phyloP scores from a whole-genome alignment of 352 stramenopile species.

The Globisporangium heterothallicum region DNA sequence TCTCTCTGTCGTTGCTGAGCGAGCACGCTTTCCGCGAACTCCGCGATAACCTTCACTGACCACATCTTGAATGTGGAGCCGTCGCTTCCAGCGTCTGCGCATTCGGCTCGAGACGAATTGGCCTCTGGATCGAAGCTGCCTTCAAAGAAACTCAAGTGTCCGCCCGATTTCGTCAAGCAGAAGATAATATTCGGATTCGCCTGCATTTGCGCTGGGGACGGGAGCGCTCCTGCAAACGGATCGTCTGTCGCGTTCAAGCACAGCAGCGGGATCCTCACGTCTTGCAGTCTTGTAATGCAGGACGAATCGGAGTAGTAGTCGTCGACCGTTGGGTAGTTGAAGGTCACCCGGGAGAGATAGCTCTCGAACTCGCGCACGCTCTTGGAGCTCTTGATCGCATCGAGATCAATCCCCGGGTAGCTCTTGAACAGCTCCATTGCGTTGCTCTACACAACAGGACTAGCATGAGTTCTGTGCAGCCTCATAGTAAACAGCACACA shows the following conservation, averaged over 20 bases:
- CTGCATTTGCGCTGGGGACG: conserved; percentile 20
- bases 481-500: too few species aligned
- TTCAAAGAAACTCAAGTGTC: conserved; percentile 71
- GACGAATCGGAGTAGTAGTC: conserved; percentile 59
- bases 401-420: conserved; percentile 37
- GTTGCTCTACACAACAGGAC: conserved; percentile 23
- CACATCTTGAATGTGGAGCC: conserved; percentile 34
- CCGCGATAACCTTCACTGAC: conserved; percentile 39
- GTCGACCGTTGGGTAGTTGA: conserved; percentile 51
- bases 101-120: not conserved
- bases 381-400: conserved; percentile 23
- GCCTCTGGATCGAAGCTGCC: conserved; percentile 14
- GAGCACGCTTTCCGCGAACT: conserved; percentile 51
- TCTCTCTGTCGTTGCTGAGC: conserved; percentile 15
- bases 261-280: conserved; percentile 47
- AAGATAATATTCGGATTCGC: conserved; percentile 62
- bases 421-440: conserved; percentile 43
- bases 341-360: conserved; percentile 47
- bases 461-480: not conserved
- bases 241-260: conserved; percentile 63
- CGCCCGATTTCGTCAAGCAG: conserved; percentile 52
- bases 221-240: conserved; percentile 46
- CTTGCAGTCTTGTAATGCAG: conserved; percentile 25
- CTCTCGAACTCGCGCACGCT: conserved; percentile 62
- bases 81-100: conserved; percentile 6